Conservation (phyloP, 1,284 basidiomycete genomes). For the Cryptococcus neoformans region DNA sequence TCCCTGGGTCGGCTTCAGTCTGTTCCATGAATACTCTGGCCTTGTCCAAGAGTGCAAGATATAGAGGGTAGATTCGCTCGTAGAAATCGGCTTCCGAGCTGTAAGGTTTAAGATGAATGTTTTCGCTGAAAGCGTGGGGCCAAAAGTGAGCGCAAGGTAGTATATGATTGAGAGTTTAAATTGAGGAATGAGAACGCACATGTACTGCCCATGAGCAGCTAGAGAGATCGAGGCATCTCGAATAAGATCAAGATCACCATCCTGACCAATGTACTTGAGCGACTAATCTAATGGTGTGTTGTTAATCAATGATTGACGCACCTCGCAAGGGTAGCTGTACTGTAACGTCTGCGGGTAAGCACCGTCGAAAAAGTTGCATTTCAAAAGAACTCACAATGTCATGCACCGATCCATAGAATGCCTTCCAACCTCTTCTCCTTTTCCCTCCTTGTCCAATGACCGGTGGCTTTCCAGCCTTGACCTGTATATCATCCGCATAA, state of each 20-base stretch:
- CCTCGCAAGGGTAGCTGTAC: constrained; percentile 86
- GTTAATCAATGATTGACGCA: constrained; percentile 44
- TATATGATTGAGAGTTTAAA: constrained; percentile 5
- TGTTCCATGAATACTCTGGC: constrained; percentile 69
- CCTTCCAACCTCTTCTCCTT: constrained; percentile 57
- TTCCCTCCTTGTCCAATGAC: constrained; percentile 44
- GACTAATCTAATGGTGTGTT: no score
- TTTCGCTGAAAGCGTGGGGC: constrained; percentile 54
- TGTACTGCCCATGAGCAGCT: constrained; percentile 82
- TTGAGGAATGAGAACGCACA: constrained; percentile 43
- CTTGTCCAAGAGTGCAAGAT: constrained; percentile 65
- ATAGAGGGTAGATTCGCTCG: constrained; percentile 67
- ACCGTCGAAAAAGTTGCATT: not conserved
- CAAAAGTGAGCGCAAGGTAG: no score
- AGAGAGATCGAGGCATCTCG: constrained; percentile 81
- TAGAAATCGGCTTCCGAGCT: constrained; percentile 72
- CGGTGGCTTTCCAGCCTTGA: constrained; percentile 46
- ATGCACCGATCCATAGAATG: constrained; percentile 86
- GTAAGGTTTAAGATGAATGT: constrained; percentile 83
- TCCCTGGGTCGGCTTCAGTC: constrained; percentile 64
- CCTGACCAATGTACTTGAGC: constrained; percentile 52
- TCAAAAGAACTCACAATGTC: constrained; percentile 61
- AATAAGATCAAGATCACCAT: constrained; percentile 72
- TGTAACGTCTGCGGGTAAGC: constrained; percentile 6
- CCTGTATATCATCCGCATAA: constrained; percentile 63